These are phyloP conservation scores for Candida ascalaphidarum DNA, from an alignment of 805 yeast genomes.

Conservation along the genomic window DNA sequence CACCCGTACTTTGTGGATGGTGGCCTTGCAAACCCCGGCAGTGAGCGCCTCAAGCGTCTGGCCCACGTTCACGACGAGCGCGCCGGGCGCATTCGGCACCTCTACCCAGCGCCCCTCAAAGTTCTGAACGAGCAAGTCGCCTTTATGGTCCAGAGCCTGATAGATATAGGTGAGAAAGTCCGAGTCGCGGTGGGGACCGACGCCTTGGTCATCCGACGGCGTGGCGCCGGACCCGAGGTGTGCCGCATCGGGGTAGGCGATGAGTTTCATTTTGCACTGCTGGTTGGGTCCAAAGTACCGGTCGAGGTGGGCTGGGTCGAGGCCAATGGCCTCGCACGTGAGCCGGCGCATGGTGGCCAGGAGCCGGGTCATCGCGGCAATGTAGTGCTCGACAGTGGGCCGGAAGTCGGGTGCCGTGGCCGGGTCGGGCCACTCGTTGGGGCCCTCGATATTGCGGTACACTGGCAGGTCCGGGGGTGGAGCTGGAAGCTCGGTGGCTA, in stretches of 20 bases:
- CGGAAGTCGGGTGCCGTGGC: constrained; percentile 34
- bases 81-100: constrained; percentile 39
- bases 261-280: constrained; percentile 44
- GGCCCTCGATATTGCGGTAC: constrained; percentile 47
- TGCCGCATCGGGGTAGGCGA: constrained; percentile 44
- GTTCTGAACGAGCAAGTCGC: constrained; percentile 49
- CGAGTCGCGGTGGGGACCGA: constrained; percentile 63
- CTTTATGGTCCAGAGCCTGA: constrained; percentile 41
- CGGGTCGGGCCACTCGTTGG: constrained; percentile 46
- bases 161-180: constrained; percentile 53
- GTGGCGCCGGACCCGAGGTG: constrained; percentile 17
- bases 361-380: constrained; percentile 37
- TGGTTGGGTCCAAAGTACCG: constrained; percentile 44
- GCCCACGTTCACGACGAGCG: constrained; percentile 51
- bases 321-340: constrained; percentile 48
- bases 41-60: constrained; percentile 55
- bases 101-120: constrained; percentile 49
- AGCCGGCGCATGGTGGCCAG: constrained; percentile 34
- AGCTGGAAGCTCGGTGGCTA: constrained; percentile 44
- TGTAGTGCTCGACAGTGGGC: constrained; percentile 31
- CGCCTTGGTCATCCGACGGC: constrained; percentile 36
- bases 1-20: constrained; percentile 45
- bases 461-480: constrained; percentile 30
- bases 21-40: constrained; percentile 50
- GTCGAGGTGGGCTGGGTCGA: constrained; percentile 36